phyloP scores from a whole-genome alignment of 31 red algal species.

The Asparagopsis taxiformis region DNA sequence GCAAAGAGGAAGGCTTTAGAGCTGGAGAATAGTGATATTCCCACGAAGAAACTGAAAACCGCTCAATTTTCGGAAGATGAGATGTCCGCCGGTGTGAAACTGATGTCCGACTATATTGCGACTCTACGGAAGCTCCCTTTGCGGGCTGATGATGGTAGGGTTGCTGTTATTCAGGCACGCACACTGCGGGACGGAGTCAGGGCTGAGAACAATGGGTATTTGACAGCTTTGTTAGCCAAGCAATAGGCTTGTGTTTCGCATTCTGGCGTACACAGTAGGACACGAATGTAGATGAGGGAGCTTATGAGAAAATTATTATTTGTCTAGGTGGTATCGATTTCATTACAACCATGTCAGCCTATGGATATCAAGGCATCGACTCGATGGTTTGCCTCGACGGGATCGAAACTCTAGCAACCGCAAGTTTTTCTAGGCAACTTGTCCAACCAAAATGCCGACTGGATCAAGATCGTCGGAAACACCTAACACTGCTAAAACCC shows the following conservation, averaged over 20 bases:
- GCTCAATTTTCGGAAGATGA: constrained; percentile 30
- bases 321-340: too few relatives aligned
- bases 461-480: too few relatives aligned
- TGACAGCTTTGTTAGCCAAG: constrained; percentile 31
- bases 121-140: constrained; percentile 40
- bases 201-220: constrained; percentile 40
- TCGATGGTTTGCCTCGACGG: too few relatives aligned
- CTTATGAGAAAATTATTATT: too few relatives aligned
- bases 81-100: constrained; percentile 22
- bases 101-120: constrained; percentile 40
- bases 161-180: constrained; percentile 21
- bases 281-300: too few relatives aligned
- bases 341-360: too few relatives aligned
- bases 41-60: constrained; percentile 25
- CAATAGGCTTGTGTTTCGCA: not conserved
- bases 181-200: constrained; percentile 31
- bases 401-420: too few relatives aligned
- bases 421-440: too few relatives aligned
- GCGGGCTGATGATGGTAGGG: constrained; percentile 14
- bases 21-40: constrained; percentile 54
- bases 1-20: constrained; percentile 67
- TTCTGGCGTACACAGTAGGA: too few relatives aligned
- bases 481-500: too few relatives aligned
- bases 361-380: too few relatives aligned
- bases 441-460: too few relatives aligned